phyloP scores from a whole-genome alignment of 1,284 basidiomycete species.

The Anthracocystis panici-leucophaei region DNA sequence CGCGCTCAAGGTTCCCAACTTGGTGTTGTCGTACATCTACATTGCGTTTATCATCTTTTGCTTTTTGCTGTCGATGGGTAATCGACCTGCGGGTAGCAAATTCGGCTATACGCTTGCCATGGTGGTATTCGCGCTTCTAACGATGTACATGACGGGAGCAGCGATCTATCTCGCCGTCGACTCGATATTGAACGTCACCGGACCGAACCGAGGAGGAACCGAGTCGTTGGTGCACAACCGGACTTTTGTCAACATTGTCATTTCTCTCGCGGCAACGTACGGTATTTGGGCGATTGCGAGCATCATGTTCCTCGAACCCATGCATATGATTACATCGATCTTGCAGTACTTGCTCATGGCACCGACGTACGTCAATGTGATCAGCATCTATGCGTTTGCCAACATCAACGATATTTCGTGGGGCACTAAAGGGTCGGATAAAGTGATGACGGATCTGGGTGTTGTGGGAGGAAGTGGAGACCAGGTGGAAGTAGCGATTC shows the following conservation, averaged over 20 bases:
- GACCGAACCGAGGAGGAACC: constrained; percentile 30
- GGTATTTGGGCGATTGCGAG: constrained; percentile 65
- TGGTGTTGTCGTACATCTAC: constrained; percentile 67
- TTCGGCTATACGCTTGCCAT: constrained; percentile 63
- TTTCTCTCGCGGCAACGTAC: constrained; percentile 66
- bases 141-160: constrained; percentile 65
- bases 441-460: constrained; percentile 62
- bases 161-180: constrained; percentile 61
- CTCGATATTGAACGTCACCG: constrained; percentile 52
- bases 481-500: constrained; percentile 65
- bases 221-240: constrained; percentile 49
- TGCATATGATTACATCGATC: constrained; percentile 67
- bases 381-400: constrained; percentile 68
- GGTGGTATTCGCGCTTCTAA: constrained; percentile 65
- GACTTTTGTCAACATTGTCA: constrained; percentile 65
- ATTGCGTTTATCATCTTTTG: constrained; percentile 68
- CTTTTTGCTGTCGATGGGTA: constrained; percentile 68
- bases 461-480: constrained; percentile 39
- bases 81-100: constrained; percentile 65
- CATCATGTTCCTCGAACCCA: constrained; percentile 66
- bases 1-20: constrained; percentile 59
- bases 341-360: constrained; percentile 67
- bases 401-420: constrained; percentile 66
- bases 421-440: constrained; percentile 69
- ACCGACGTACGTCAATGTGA: constrained; percentile 67